Conservation (phyloP, 495 filamentous ascomycete genomes). For the Penicillium macrosclerotiorum region DNA sequence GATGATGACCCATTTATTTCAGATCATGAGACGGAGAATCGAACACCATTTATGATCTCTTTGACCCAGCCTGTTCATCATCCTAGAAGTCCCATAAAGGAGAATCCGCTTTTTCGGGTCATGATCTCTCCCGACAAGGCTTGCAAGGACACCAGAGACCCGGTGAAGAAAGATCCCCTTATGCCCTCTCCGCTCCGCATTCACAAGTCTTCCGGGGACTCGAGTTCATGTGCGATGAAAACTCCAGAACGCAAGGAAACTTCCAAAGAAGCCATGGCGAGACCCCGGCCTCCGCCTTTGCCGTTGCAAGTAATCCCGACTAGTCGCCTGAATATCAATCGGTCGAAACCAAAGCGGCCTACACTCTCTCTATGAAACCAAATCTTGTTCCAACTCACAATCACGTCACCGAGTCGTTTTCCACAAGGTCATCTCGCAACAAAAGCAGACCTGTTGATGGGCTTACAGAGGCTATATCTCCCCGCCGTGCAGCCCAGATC, state of each 20-base stretch:
- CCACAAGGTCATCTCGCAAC: no score
- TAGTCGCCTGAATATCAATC: conserved; percentile 1
- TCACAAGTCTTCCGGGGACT: conserved; percentile 13
- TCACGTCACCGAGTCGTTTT: no score
- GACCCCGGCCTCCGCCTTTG: conserved; percentile 20
- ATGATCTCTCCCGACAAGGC: background rate
- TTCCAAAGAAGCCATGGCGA: background rate
- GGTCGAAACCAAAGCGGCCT: no score
- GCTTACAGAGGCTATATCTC: background rate
- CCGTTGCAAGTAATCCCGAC: conserved; percentile 23
- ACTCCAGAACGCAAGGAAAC: background rate
- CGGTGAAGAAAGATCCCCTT: conserved; percentile 3
- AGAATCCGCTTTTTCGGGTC: background rate
- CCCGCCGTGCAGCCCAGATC: conserved; percentile 9
- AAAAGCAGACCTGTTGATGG: background rate
- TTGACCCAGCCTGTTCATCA: background rate
- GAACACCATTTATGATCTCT: background rate
- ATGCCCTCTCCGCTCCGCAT: conserved; percentile 30
- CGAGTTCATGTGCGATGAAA: background rate
- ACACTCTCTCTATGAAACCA: no score
- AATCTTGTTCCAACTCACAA: no score
- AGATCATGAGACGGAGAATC: background rate
- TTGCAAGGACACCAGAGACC: background rate
- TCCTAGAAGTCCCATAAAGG: background rate
- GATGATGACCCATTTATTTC: conserved; percentile 31